Conservation (phyloP, 2,329 filamentous ascomycete genomes). For the Aspergillus ochraceus region DNA sequence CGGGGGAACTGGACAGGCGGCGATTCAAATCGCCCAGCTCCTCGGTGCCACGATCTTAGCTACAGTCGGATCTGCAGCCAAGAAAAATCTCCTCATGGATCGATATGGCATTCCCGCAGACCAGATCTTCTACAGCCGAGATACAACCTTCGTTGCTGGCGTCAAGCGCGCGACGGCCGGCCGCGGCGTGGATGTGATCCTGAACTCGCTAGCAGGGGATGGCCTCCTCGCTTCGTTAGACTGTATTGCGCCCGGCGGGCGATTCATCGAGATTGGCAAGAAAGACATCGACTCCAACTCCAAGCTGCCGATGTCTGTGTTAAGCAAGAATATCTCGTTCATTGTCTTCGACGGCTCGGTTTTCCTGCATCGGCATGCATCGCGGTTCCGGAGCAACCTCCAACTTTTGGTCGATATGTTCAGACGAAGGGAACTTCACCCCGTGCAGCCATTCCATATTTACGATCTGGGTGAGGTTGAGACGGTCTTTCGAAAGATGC, state of each 20-base stretch:
- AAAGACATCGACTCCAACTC: conserved; percentile 7
- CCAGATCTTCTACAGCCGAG: conserved; percentile 28
- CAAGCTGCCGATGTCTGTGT: conserved; percentile 18
- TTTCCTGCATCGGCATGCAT: background rate
- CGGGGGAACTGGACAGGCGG: conserved; percentile 31
- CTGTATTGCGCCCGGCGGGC: background rate
- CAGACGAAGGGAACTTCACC: conserved; percentile 13
- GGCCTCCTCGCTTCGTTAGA: background rate
- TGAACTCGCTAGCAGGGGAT: background rate
- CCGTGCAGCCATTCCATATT: conserved; percentile 28
- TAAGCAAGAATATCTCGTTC: conserved; percentile 13
- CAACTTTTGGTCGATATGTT: conserved; percentile 1
- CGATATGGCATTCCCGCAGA: conserved; percentile 23
- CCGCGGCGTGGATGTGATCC: conserved; percentile 23
- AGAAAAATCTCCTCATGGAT: conserved; percentile 24
- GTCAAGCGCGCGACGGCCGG: conserved; percentile 20
- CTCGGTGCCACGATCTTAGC: conserved; percentile 26
- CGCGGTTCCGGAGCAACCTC: background rate
- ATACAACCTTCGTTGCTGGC: conserved; percentile 21
- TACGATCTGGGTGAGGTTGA: conserved; percentile 29
- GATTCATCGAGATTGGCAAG: conserved; percentile 22
- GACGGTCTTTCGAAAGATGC: conserved; percentile 32
- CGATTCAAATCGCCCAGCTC: conserved; percentile 26
- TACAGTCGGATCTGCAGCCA: conserved; percentile 26
- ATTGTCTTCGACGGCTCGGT: conserved; percentile 9